Evolutionary conservation across 108 stramenopile species (phyloP), one percentile per base, ranked within the genome.

Genomic region (Pseudonitzschia multiseries): DNA sequence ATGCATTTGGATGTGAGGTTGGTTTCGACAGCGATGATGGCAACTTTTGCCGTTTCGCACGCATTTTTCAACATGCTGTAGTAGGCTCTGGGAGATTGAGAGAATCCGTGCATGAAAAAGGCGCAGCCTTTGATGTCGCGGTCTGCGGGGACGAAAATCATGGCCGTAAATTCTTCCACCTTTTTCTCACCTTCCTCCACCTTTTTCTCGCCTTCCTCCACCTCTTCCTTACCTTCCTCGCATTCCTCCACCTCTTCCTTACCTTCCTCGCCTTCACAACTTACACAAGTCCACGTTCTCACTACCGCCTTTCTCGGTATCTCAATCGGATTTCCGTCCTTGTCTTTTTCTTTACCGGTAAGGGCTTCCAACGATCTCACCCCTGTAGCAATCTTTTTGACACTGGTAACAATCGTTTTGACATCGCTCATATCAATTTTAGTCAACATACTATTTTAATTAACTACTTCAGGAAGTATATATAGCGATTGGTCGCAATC

Each of bases 81-180:
- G 8, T 72, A 72, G 9, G 71, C 71, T 9, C 17, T 21, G 41
- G 71, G 71, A 53, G 61, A 72, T 22, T 72, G 71, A 41, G 57
- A 61, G 27, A 72, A 72, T 21, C 71, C 71, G 60, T 72, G 71
- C 71, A 72, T 72, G 71, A 72, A 72, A 42, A 72, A 72, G 15
- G 57, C 71, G 26, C 57, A 57, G 0, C 71, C 71, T 13, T 70
- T 70, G 54, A 33, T 32, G 8, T 57, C 20, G 24, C 29, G 5
- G 13, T 71, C 41, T 72, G 61, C 71, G 14, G 71, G 71, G 18
- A 60, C 13, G 43, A 72, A 61, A 15, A 72, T 4, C 5, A 61
- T 59, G 4, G 21, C 27, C 14, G 40, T 9, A 59, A 72, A 46
- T 0, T 44, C 41, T 20, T 59, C n/a, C n/a, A n/a, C n/a, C n/a